A percentile compares a stretch with the other conserved stretches of the same genome.
phyloP scores from a whole-genome alignment of 1,284 basidiomycete species.

The Ustilago esculenta region DNA sequence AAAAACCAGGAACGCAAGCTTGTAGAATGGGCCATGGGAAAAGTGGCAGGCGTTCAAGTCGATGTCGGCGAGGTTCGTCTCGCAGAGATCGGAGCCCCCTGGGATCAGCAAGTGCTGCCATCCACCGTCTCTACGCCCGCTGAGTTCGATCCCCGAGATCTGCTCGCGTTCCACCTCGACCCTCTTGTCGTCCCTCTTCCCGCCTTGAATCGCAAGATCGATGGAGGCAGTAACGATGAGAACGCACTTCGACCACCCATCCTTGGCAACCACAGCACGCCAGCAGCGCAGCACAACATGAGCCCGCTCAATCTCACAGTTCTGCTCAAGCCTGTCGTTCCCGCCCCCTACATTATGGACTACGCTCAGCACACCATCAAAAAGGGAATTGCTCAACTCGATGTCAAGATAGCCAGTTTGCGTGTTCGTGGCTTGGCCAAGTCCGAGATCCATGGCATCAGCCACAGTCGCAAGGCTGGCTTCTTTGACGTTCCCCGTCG shows the following conservation, averaged over 20 bases:
- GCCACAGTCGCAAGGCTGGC: constrained; percentile 34
- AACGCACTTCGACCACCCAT: constrained; percentile 36
- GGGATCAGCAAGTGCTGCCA: constrained; percentile 18
- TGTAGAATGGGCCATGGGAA: constrained; percentile 58
- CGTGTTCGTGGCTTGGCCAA: constrained; percentile 54
- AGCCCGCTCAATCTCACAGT: constrained; percentile 56
- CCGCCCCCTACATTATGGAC: constrained; percentile 51
- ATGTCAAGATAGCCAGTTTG: constrained; percentile 53
- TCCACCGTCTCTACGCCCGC: constrained; percentile 1
- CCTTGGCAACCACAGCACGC: constrained; percentile 48
- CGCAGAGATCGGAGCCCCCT: constrained; percentile 40
- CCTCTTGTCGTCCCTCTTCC: constrained; percentile 58
- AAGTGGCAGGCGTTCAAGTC: constrained; percentile 56
- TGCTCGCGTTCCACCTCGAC: constrained; percentile 59
- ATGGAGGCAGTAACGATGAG: constrained; percentile 11
- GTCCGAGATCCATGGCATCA: constrained; percentile 42
- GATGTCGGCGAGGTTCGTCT: constrained; percentile 55
- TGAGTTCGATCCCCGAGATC: constrained; percentile 36
- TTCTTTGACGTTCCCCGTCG: constrained; percentile 52
- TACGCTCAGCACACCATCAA: constrained; percentile 50
- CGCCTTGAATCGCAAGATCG: constrained; percentile 33
- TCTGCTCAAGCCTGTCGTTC: constrained; percentile 56
- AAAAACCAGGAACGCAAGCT: constrained; percentile 53
- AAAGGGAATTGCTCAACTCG: constrained; percentile 47
- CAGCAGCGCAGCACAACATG: constrained; percentile 49